Percentiles rank a stretch among this genome's conserved stretches.
phyloP scores from a whole-genome alignment of 352 stramenopile species.

The Pythium brachiatum region DNA sequence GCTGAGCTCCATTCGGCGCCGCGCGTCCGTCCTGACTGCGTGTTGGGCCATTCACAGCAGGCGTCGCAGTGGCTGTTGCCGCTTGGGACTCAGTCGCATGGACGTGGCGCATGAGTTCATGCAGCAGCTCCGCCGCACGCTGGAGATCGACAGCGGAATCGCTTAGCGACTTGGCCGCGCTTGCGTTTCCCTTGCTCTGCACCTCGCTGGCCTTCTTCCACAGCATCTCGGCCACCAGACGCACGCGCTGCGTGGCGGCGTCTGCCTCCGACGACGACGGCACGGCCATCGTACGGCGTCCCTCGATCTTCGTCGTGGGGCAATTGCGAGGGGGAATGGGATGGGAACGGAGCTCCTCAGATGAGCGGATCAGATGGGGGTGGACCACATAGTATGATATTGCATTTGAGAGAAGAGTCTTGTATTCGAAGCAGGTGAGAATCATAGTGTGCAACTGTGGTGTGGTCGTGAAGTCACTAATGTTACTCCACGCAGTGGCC shows the following conservation, averaged over 20 bases:
- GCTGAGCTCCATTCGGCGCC: background rate
- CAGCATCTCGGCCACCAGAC: slow-evolving; percentile 76
- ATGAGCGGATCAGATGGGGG: background rate
- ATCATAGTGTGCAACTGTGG: too few relatives aligned
- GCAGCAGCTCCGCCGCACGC: slow-evolving; percentile 45
- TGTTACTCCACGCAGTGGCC: too few relatives aligned
- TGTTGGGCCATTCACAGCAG: background rate
- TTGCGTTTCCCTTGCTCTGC: slow-evolving; percentile 53
- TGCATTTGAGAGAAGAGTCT: background rate
- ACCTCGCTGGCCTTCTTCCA: slow-evolving; percentile 64
- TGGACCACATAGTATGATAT: background rate
- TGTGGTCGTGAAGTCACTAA: too few relatives aligned
- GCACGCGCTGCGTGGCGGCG: slow-evolving; percentile 58
- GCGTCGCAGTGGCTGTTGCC: slow-evolving; percentile 24
- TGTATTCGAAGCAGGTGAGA: background rate
- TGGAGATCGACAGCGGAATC: slow-evolving; percentile 58
- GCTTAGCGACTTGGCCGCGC: slow-evolving; percentile 39
- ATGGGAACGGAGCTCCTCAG: background rate
- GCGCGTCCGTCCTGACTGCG: background rate
- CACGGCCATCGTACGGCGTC: slow-evolving; percentile 9
- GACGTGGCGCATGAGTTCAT: slow-evolving; percentile 55
- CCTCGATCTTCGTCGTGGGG: background rate
- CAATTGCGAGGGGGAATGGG: background rate
- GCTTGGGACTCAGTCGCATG: slow-evolving; percentile 8
- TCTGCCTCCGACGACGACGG: slow-evolving; percentile 36